Evolutionary conservation across 208 protist species (phyloP).

Genomic region (Eutreptiella sp.): DNA sequence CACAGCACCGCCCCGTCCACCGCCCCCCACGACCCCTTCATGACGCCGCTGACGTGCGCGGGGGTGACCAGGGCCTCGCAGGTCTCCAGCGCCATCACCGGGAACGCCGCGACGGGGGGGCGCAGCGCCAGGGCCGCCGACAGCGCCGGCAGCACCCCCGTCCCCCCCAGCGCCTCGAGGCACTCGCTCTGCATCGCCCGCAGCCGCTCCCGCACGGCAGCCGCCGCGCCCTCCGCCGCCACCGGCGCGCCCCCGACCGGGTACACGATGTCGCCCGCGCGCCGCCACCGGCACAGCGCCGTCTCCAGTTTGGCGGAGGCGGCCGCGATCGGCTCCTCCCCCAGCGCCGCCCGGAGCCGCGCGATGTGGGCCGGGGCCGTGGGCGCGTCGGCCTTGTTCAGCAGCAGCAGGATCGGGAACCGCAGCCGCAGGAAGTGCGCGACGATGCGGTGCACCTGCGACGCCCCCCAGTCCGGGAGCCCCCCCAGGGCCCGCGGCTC

Average conservation of each 20-base stretch:
- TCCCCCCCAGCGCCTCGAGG: constrained; percentile 32
- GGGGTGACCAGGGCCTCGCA: constrained; percentile 36
- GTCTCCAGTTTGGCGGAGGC: constrained; percentile 69
- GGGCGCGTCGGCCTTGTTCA: constrained; percentile 81
- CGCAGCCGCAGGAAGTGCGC: constrained; percentile 73
- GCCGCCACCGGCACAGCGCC: constrained; percentile 54
- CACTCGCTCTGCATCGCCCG: background rate
- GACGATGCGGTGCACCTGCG: constrained; percentile 74
- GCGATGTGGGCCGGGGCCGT: constrained; percentile 39
- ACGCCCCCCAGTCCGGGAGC: constrained; percentile 51
- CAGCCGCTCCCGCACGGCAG: constrained; percentile 9
- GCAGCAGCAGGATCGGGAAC: constrained; percentile 78
- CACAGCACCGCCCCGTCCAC: constrained; percentile 35
- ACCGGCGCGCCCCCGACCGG: constrained; percentile 38
- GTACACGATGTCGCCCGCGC: constrained; percentile 53
- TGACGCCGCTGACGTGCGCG: too few relatives aligned
- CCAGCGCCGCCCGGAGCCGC: constrained; percentile 49
- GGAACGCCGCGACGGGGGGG: constrained; percentile 49
- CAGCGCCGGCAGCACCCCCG: constrained; percentile 70
- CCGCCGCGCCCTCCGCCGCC: constrained; percentile 10
- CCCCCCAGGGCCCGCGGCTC: constrained; percentile 26
- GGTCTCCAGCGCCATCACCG: constrained; percentile 50
- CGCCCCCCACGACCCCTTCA: too few relatives aligned
- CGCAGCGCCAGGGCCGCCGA: constrained; percentile 55
- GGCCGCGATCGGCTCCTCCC: constrained; percentile 58